phyloP scores from a whole-genome alignment of 73 alveolate genomes.

The Diophrys appendiculata region DNA sequence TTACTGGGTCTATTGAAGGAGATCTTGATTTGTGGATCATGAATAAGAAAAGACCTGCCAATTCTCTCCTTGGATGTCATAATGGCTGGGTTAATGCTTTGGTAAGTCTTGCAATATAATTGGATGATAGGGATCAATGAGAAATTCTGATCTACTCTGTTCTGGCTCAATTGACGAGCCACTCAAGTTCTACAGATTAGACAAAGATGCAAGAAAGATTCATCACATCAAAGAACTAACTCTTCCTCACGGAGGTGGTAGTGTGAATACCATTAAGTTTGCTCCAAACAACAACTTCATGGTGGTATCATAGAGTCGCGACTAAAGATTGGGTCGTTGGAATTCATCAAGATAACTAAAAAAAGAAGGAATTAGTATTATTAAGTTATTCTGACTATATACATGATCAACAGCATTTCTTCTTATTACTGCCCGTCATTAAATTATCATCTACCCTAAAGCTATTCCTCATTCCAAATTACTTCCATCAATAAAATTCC shows the following conservation, averaged over 20 bases:
- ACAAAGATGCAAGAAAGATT: constrained; percentile 36
- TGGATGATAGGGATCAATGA: background rate
- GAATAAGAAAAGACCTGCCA: constrained; percentile 69
- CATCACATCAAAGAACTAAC: constrained; percentile 4
- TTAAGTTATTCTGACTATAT: constrained; percentile 16
- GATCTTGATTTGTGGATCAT: constrained; percentile 63
- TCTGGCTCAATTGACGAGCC: constrained; percentile 56
- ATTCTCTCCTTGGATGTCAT: constrained; percentile 35
- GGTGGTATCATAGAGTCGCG: constrained; percentile 44
- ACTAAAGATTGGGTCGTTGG: constrained; percentile 74
- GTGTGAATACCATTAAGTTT: constrained; percentile 48
- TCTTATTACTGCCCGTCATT: too few relatives aligned
- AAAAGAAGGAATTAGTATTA: constrained; percentile 59
- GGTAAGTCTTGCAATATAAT: background rate
- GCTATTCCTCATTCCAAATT: too few relatives aligned
- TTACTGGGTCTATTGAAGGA: constrained; percentile 58
- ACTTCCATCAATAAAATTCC: too few relatives aligned
- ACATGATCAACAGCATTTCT: background rate
- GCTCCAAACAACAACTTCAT: constrained; percentile 37
- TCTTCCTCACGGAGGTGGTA: constrained; percentile 30
- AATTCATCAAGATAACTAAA: constrained; percentile 27
- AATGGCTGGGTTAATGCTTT: constrained; percentile 51
- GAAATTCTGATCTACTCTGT: constrained; percentile 61
- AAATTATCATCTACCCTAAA: too few relatives aligned
- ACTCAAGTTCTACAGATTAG: constrained; percentile 46